A percentile compares a stretch with the other conserved stretches of the same genome.
These are phyloP conservation scores for Macrolepiota dolichaula DNA, from an alignment of 768 basidiomycete species.

Conservation along the genomic window DNA sequence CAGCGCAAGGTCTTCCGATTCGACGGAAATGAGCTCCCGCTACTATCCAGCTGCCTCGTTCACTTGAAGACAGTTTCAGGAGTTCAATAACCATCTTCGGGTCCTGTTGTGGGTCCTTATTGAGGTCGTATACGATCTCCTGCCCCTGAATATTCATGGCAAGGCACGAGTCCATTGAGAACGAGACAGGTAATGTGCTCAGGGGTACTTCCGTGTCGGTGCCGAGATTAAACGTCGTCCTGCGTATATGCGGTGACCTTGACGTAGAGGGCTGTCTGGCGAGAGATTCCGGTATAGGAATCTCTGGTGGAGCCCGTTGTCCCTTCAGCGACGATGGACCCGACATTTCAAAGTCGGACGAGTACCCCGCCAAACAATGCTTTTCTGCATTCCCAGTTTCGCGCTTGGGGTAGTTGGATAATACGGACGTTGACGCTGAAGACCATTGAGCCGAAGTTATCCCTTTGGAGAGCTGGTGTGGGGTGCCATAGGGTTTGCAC, in stretches of 20 bases:
- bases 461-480: neutral
- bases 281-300: neutral
- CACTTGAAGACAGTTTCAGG: conserved; percentile 40
- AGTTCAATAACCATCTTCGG: conserved; percentile 42
- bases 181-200: conserved; percentile 17
- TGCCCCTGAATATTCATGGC: conserved; percentile 36
- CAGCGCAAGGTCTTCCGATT: conserved; percentile 40
- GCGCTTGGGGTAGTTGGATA: neutral
- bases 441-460: neutral
- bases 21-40: conserved; percentile 53
- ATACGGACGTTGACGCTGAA: neutral
- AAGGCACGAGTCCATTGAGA: conserved; percentile 23
- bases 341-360: neutral
- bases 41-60: conserved; percentile 54
- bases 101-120: conserved; percentile 35
- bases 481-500: conserved; percentile 11
- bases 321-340: neutral
- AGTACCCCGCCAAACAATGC: too few species aligned
- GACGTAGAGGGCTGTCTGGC: neutral
- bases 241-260: neutral
- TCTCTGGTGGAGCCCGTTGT: neutral
- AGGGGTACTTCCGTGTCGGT: conserved; percentile 3
- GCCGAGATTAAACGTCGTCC: neutral
- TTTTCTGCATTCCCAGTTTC: neutral
- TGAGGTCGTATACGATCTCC: conserved; percentile 38